These are phyloP conservation scores for Microcyclosporella mali DNA, from an alignment of 2,329 filamentous ascomycete species.

Conservation along the genomic window DNA sequence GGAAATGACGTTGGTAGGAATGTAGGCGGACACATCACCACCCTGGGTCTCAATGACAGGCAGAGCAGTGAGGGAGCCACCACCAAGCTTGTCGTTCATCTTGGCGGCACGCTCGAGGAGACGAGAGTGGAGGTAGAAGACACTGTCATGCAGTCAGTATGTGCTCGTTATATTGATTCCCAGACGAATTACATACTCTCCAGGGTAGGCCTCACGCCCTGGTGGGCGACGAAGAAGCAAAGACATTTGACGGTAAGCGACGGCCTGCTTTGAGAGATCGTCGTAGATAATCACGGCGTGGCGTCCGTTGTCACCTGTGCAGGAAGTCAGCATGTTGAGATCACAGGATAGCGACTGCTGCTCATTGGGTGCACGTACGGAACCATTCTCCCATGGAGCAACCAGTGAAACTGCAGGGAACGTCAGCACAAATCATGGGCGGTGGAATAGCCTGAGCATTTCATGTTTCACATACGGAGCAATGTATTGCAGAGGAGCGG, in stretches of 20 bases:
- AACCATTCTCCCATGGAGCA: constrained; percentile 27
- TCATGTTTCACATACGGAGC: no score
- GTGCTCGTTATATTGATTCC: not conserved
- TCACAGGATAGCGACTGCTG: no score
- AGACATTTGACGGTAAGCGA: constrained; percentile 79
- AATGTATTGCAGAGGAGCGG: constrained; percentile 33
- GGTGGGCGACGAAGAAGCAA: constrained; percentile 95
- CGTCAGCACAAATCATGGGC: not conserved
- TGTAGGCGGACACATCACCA: constrained; percentile 99
- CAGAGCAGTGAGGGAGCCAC: constrained; percentile 93
- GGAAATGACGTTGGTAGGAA: constrained; percentile 99
- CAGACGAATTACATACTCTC: constrained; percentile 54
- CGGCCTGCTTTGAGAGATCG: constrained; percentile 92
- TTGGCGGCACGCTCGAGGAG: constrained; percentile 98
- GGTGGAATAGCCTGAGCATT: not conserved
- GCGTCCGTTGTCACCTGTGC: constrained; percentile 66
- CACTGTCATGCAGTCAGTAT: constrained; percentile 37
- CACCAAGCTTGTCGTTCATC: constrained; percentile 85
- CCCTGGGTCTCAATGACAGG: constrained; percentile 99
- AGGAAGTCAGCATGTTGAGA: not conserved
- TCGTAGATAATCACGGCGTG: constrained; percentile 90
- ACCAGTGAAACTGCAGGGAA: constrained; percentile 49
- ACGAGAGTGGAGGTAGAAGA: constrained; percentile 99
- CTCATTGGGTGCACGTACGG: not conserved
- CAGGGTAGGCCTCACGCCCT: constrained; percentile 98